Evolutionary conservation across 2,329 filamentous ascomycete genomes (phyloP).

Genomic region (Nemania bipapillata): DNA sequence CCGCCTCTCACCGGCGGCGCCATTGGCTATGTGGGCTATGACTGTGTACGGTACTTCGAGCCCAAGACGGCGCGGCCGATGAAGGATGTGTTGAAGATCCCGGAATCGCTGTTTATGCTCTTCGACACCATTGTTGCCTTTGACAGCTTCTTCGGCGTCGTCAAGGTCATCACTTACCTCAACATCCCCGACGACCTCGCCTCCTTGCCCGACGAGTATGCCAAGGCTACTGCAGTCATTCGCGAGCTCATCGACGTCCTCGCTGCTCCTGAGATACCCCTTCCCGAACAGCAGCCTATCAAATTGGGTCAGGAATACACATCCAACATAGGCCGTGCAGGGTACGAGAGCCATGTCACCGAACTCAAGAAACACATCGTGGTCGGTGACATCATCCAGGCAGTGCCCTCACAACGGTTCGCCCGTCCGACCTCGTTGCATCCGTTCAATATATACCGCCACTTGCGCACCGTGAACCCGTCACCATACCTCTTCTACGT

Average conservation of each 20-base stretch:
- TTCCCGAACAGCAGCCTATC: slow-evolving; percentile 81
- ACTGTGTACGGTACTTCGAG: slow-evolving; percentile 97
- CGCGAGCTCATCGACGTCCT: slow-evolving; percentile 76
- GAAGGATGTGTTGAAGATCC: slow-evolving; percentile 87
- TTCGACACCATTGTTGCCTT: slow-evolving; percentile 95
- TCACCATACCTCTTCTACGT: slow-evolving; percentile 98
- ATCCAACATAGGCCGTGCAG: slow-evolving; percentile 88
- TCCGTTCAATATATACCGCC: slow-evolving; percentile 97
- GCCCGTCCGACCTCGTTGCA: slow-evolving; percentile 89
- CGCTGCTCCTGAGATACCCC: slow-evolving; percentile 76
- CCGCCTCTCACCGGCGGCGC: slow-evolving; percentile 91
- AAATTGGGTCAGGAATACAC: slow-evolving; percentile 79
- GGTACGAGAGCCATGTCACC: slow-evolving; percentile 91
- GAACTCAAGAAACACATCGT: slow-evolving; percentile 89
- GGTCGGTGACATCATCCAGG: slow-evolving; percentile 95
- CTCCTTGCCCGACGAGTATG: slow-evolving; percentile 74
- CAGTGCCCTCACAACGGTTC: slow-evolving; percentile 93
- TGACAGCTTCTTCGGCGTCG: slow-evolving; percentile 91
- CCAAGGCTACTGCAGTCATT: slow-evolving; percentile 72
- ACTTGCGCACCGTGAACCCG: slow-evolving; percentile 95
- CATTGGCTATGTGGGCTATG: slow-evolving; percentile 96
- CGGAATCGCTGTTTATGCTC: slow-evolving; percentile 96
- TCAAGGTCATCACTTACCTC: slow-evolving; percentile 94
- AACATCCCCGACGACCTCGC: slow-evolving; percentile 69
- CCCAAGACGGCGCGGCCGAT: slow-evolving; percentile 91